These are phyloP conservation scores for Hypomontagnella submonticulosa DNA, from an alignment of 495 filamentous ascomycete species.

Conservation along the genomic window DNA sequence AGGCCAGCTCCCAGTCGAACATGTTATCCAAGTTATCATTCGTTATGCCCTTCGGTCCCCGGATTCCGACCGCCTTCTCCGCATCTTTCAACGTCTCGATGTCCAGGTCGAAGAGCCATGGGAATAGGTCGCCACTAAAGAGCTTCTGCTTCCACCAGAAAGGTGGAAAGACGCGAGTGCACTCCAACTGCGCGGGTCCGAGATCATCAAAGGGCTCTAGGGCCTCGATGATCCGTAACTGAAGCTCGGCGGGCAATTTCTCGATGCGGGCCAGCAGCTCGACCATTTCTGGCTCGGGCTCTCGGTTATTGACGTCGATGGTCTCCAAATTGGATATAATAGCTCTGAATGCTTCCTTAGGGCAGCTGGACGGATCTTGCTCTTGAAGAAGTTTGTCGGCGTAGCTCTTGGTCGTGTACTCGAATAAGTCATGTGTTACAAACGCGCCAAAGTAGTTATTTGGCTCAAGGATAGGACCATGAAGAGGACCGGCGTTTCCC, in stretches of 20 bases:
- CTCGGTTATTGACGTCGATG: background rate
- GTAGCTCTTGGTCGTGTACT: no score
- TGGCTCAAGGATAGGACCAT: background rate
- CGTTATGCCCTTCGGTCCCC: no score
- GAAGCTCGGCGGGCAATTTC: slow-evolving; percentile 19
- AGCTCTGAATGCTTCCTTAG: no score
- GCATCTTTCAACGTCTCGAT: background rate
- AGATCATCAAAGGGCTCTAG: slow-evolving; percentile 34
- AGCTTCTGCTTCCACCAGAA: slow-evolving; percentile 27
- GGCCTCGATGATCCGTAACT: background rate
- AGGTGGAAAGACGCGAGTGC: slow-evolving; percentile 26
- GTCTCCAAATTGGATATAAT: no score
- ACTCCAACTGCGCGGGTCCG: background rate
- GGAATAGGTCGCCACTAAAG: slow-evolving; percentile 29
- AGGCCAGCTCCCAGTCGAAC: slow-evolving; percentile 46
- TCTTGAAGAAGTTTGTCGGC: no score
- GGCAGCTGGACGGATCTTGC: background rate
- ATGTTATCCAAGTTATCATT: no score
- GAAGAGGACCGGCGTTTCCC: background rate
- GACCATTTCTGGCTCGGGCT: background rate
- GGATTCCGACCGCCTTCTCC: no score
- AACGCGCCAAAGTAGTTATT: background rate
- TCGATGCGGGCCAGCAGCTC: background rate
- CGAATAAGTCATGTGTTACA: background rate
- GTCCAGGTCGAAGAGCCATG: slow-evolving; percentile 38